Evolutionary conservation across 805 yeast genomes (phyloP).

Genomic region (Ogataea haglerorum): DNA sequence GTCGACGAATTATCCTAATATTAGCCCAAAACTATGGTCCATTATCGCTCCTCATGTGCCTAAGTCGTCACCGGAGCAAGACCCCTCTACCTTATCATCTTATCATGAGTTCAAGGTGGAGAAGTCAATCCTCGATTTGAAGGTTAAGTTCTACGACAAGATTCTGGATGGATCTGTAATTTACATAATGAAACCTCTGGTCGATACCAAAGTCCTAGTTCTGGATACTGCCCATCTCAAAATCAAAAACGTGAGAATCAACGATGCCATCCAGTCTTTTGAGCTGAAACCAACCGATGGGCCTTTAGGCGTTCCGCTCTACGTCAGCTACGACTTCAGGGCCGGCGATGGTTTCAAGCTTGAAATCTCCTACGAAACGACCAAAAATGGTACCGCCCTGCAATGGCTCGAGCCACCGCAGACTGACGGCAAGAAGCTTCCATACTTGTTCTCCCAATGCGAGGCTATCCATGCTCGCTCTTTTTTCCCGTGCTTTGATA

Average conservation of each 20-base stretch:
- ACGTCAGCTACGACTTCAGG: conserved; percentile 27
- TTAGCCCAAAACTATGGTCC: conserved; percentile 24
- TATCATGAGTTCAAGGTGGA: conserved; percentile 51
- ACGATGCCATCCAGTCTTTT: conserved; percentile 36
- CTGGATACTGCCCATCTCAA: conserved; percentile 69
- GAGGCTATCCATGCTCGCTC: conserved; percentile 91
- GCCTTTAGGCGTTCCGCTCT: conserved; percentile 60
- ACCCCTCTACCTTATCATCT: conserved; percentile 78
- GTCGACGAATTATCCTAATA: conserved; percentile 25
- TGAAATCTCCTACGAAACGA: conserved; percentile 60
- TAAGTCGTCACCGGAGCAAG: conserved; percentile 49
- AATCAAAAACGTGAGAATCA: conserved; percentile 42
- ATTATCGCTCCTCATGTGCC: conserved; percentile 35
- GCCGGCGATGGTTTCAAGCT: conserved; percentile 27
- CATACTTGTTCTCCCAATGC: conserved; percentile 81
- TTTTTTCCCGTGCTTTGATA: conserved; percentile 85
- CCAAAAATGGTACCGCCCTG: conserved; percentile 73
- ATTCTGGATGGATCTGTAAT: conserved; percentile 53
- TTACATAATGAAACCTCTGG: conserved; percentile 39
- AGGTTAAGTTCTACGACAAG: conserved; percentile 52
- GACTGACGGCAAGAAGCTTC: conserved; percentile 67
- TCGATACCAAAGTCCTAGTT: conserved; percentile 37
- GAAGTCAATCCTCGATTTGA: conserved; percentile 50
- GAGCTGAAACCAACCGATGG: conserved; percentile 40
- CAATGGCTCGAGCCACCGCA: conserved; percentile 78